A percentile compares a stretch with the other conserved stretches of the same genome.
Conservation (phyloP, 495 filamentous ascomycete genomes). For the Aspergillus hancockii region DNA sequence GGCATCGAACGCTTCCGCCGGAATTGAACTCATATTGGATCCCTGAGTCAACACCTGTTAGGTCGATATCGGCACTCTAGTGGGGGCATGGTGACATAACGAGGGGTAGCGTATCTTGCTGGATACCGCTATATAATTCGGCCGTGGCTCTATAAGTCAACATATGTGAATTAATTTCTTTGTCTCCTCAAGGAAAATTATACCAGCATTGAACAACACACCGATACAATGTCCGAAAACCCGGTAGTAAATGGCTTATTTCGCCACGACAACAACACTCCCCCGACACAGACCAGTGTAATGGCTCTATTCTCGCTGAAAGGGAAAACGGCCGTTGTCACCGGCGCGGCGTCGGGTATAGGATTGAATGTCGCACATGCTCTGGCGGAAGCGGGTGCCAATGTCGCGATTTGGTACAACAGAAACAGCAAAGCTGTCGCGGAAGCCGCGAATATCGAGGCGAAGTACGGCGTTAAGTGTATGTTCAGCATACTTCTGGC, state of each 20-base stretch:
- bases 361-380: slow-evolving; percentile 68
- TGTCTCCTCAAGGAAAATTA: background rate
- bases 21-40: background rate
- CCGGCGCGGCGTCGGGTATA: slow-evolving; percentile 75
- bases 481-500: background rate
- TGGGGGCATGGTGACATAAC: background rate
- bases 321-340: slow-evolving; percentile 74
- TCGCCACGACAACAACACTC: slow-evolving; percentile 49
- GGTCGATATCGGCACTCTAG: background rate
- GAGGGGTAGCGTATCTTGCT: background rate
- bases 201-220: background rate
- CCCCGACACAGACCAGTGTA: slow-evolving; percentile 57
- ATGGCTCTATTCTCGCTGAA: slow-evolving; percentile 71
- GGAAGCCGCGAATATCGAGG: slow-evolving; percentile 63
- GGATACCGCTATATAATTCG: background rate
- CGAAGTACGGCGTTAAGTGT: slow-evolving; percentile 72
- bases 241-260: slow-evolving; percentile 44
- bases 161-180: background rate
- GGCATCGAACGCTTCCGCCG: background rate
- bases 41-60: background rate
- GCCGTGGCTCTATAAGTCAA: background rate
- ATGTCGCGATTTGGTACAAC: slow-evolving; percentile 82
- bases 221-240: slow-evolving; percentile 20
- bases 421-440: slow-evolving; percentile 66
- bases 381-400: slow-evolving; percentile 75